Evolutionary conservation across 306 rosid genomes (phyloP).

Genomic region (Ochetophila trinervis): DNA sequence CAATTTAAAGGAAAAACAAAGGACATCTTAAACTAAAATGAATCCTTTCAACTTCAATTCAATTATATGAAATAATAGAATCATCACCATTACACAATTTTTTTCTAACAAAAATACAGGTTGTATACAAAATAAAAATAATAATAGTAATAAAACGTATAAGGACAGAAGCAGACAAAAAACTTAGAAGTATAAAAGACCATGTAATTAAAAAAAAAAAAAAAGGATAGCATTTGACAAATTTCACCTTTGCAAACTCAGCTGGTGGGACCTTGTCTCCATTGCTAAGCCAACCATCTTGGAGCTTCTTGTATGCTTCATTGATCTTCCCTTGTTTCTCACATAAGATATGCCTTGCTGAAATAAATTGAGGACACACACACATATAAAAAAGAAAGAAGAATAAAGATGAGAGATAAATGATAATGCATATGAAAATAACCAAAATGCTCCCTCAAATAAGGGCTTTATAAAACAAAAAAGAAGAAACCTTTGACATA

Average conservation of each 20-base stretch:
- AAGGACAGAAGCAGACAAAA: background rate
- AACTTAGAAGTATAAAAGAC: background rate
- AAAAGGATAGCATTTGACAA: conserved; percentile 9
- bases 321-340: conserved; percentile 97
- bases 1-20: background rate
- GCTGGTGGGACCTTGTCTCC: conserved; percentile 96
- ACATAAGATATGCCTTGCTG: conserved; percentile 87
- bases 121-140: background rate
- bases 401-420: background rate
- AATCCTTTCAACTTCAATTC: too few species aligned
- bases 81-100: background rate
- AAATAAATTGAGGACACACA: conserved; percentile 9
- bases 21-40: too few species aligned
- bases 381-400: background rate
- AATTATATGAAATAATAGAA: too few species aligned
- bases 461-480: background rate
- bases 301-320: conserved; percentile 92
- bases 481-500: conserved; percentile 68
- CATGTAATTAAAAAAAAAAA: background rate
- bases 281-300: conserved; percentile 89
- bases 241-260: conserved; percentile 83
- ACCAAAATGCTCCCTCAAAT: background rate
- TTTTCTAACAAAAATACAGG: background rate
- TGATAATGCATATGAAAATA: background rate
- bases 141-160: background rate